phyloP scores from a whole-genome alignment of 164 flowering plant genomes.

The Macadamia integrifolia region DNA sequence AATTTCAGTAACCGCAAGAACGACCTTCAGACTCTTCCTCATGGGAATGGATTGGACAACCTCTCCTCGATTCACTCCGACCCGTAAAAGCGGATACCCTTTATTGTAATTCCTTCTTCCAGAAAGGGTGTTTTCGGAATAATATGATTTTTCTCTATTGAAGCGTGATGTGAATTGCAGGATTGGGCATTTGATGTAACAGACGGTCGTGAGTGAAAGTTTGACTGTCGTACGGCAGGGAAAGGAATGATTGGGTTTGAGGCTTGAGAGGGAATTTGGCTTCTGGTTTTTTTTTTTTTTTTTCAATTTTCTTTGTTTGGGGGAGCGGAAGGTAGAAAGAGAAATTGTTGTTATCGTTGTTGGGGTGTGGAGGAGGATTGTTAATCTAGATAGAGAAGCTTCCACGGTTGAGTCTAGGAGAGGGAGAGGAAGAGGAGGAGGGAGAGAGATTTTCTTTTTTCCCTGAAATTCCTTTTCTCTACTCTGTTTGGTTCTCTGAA shows the following conservation, averaged over 20 bases:
- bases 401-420: too few species aligned
- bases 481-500: background rate
- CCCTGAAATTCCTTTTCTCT: background rate
- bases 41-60: too few species aligned
- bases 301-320: slow-evolving; percentile 16
- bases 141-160: background rate
- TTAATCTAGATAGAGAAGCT: too few species aligned
- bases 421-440: background rate
- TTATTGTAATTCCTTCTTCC: background rate
- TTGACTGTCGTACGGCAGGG: slow-evolving; percentile 33
- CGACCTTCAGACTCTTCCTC: too few species aligned
- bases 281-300: background rate
- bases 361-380: too few species aligned
- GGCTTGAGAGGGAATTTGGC: background rate
- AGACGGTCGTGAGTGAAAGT: slow-evolving; percentile 15
- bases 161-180: background rate
- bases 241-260: slow-evolving; percentile 30
- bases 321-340: background rate
- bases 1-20: too few species aligned
- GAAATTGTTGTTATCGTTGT: background rate
- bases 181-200: background rate
- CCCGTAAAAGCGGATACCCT: background rate
- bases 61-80: too few species aligned
- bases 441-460: background rate
- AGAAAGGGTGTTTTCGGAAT: slow-evolving; percentile 1